Evolutionary conservation across 106 monocot species (phyloP), one percentile per base, ranked within the genome.

Genomic region (Allium fistulosum): DNA sequence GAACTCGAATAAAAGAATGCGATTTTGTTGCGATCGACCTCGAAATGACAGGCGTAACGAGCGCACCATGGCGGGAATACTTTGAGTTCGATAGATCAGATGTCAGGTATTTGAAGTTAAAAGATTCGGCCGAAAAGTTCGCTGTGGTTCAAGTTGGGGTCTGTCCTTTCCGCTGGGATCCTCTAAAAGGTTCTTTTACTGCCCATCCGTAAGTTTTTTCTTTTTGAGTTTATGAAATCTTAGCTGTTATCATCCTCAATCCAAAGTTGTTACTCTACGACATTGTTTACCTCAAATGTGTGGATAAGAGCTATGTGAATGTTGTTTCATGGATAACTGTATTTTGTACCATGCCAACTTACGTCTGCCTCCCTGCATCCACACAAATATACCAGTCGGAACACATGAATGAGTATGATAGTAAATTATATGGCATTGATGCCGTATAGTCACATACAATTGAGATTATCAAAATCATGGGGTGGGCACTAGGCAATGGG

Each of bases 11-110:
- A 45, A 75, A 77, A 57, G 78, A 78, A 9, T 65, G 92, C 51
- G 90, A 84, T 26, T 99, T 99, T 80, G 92, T 99, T 18, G 87
- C 92, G 48, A 17, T 92, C 48, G 97, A 99, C 61, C 85, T 92
- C 7, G 97, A 99, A 92, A 92, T 99, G 92, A 93, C 85, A 5
- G 97, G 97, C 26, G 79, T 99, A 46, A 76, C 87, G 57, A 93
- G 89, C 79, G 81, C 92, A 11, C 97, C 97, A 14, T 99, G 97
- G 97, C 70, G 92, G 58, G 84, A 92, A 49, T 62, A 79, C 16
- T 92, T 87, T 51, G 89, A 79, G 51, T 87, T 92, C 72, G 97
- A 99, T 74, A 78, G 90, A 59, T 63, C 87, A 46, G 90, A 93
- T 49, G 92, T 93, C 53, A 76, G 93, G 51, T 99, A 90, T 66